Evolutionary conservation across 768 basidiomycete genomes (phyloP).

Genomic region (Lentinula sp.): DNA sequence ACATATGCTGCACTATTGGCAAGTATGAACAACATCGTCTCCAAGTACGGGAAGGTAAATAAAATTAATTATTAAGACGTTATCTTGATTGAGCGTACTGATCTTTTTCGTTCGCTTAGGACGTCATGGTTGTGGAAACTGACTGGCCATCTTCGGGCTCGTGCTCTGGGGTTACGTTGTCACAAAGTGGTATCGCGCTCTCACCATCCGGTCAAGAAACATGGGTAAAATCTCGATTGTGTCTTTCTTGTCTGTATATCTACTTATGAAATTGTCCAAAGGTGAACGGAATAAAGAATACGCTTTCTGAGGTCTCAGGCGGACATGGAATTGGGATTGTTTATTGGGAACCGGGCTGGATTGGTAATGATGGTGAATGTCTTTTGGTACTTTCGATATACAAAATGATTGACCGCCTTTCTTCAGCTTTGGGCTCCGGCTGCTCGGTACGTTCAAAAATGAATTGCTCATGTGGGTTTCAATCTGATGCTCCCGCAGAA

Average conservation of each 20-base stretch:
- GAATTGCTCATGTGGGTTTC: neutral
- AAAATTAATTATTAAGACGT: neutral
- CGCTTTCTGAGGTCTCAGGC: conserved; percentile 39
- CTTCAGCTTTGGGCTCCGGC: conserved; percentile 26
- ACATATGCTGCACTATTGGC: conserved; percentile 43
- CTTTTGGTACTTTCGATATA: neutral
- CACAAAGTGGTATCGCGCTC: conserved; percentile 24
- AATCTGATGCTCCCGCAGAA: conserved; percentile 24
- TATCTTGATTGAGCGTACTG: neutral
- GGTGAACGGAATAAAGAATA: conserved; percentile 36
- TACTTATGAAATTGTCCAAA: neutral
- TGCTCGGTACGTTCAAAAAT: conserved; percentile 26
- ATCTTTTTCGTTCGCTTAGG: conserved; percentile 17
- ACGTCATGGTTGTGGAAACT: conserved; percentile 58
- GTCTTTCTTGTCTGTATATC: neutral
- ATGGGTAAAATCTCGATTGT: conserved; percentile 28
- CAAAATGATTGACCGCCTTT: neutral
- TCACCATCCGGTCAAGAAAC: conserved; percentile 45
- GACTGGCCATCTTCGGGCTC: conserved; percentile 45
- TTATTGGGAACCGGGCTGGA: conserved; percentile 69
- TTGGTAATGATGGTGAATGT: conserved; percentile 42
- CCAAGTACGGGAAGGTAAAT: conserved; percentile 41
- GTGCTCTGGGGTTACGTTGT: conserved; percentile 37
- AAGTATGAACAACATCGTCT: conserved; percentile 44
- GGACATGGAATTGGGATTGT: conserved; percentile 43